Evolutionary conservation across 2,329 filamentous ascomycete species (phyloP), one percentile per base, ranked within the genome.

Genomic region (Colletotrichum sojae): DNA sequence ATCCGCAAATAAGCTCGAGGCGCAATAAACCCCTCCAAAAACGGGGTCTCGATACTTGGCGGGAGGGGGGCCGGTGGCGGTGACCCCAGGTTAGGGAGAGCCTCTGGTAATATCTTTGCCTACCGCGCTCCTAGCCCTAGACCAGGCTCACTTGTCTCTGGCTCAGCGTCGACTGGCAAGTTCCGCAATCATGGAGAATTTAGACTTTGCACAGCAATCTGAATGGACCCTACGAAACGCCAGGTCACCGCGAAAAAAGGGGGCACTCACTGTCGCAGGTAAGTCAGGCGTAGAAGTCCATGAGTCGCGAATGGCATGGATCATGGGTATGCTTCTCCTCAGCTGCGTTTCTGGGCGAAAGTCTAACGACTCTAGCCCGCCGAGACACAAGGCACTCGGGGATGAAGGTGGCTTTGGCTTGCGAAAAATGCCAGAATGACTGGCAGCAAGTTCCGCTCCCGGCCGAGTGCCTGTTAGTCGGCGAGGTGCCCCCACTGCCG

Each of bases 281-380:
- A 56, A 59, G 27, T 67, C 57, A 45, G 40, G 31, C 13, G 15
- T n/a, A 40, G 6, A 40, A 1, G 13, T 1, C 27, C 61, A 36
- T 54, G 66, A 68, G 53, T 68, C 66, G 20, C 54, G 36, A 20
- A 12, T 15, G 31, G 22, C 60, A 58, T 64, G 53, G 53, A 16
- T 57, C 4, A 10, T 53, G 45, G 20, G 8, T n/a, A 13, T 25
- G n/a, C 13, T 20, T n/a, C n/a, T 68, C 25, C 18, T 46, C 65
- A 64, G 15, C 16, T 53, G 25, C n/a, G 48, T 55, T 54, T 49
- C 49, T 60, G 48, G 15, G n/a, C 20, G 13, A 65, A 65, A 68
- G 54, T 56, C 54, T 59, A 54, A 53, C 20, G 6, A 5, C 8
- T 8, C 20, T 18, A 3, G 8, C 1, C 25, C 56, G 18, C 3